These are phyloP conservation scores for Clonostachys sp. DNA, from an alignment of 2,329 filamentous ascomycete species.

Conservation along the genomic window DNA sequence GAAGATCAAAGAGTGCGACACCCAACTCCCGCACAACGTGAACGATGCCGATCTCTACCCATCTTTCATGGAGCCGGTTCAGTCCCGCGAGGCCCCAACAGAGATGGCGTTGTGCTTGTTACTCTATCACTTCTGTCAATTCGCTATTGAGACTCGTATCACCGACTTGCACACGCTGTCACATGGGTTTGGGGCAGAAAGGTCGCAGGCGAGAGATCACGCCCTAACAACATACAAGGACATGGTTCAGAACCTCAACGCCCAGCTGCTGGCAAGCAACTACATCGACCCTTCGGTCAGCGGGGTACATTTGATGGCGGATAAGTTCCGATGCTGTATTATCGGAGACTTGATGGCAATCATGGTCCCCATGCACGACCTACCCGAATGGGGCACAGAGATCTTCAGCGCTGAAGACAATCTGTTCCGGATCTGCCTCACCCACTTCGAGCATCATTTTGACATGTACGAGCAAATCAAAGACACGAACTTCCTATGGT, in stretches of 20 bases:
- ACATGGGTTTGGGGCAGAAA: slow-evolving; percentile 34
- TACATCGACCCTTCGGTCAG: slow-evolving; percentile 48
- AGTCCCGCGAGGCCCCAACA: slow-evolving; percentile 50
- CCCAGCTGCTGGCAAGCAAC: slow-evolving; percentile 36
- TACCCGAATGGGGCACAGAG: slow-evolving; percentile 44
- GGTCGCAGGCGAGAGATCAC: slow-evolving; percentile 27
- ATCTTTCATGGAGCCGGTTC: slow-evolving; percentile 40
- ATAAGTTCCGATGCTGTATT: slow-evolving; percentile 39
- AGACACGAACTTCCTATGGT: slow-evolving; percentile 51
- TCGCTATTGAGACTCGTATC: slow-evolving; percentile 37
- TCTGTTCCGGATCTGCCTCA: slow-evolving; percentile 49
- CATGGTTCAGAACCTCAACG: slow-evolving; percentile 34
- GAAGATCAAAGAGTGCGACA: slow-evolving; percentile 47
- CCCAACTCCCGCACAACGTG: slow-evolving; percentile 41
- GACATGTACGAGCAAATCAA: slow-evolving; percentile 35
- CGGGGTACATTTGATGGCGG: slow-evolving; percentile 44
- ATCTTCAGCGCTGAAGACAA: slow-evolving; percentile 44
- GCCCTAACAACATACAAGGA: slow-evolving; percentile 33
- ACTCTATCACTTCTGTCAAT: no score
- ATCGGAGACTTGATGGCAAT: slow-evolving; percentile 42
- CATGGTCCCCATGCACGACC: slow-evolving; percentile 37
- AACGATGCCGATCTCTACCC: slow-evolving; percentile 43
- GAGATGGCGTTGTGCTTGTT: slow-evolving; percentile 54
- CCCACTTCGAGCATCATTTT: slow-evolving; percentile 41
- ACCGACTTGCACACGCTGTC: slow-evolving; percentile 45